A percentile compares a stretch with the other conserved stretches of the same genome.
These are phyloP conservation scores for Blumeria hordei DNA, from an alignment of 2,329 filamentous ascomycete species.

Conservation along the genomic window DNA sequence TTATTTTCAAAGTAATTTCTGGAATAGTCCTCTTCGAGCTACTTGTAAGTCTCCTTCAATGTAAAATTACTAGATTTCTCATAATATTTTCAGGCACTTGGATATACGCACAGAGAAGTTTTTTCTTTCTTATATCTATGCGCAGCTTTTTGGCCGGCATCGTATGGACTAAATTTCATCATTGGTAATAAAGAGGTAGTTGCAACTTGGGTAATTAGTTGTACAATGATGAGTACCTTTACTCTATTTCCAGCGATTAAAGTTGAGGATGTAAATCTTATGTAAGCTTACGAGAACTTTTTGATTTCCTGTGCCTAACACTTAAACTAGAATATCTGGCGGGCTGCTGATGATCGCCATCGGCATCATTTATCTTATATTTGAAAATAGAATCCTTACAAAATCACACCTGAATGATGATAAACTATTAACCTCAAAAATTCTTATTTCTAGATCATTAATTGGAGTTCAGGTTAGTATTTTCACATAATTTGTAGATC, in stretches of 20 bases:
- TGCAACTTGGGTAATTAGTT: conserved; percentile 51
- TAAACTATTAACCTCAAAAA: conserved; percentile 16
- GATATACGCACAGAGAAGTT: conserved; percentile 76
- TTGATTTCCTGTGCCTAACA: conserved; percentile 1
- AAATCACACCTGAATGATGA: conserved; percentile 10
- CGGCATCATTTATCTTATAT: conserved; percentile 54
- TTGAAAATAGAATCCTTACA: conserved; percentile 32
- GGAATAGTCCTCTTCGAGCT: conserved; percentile 60
- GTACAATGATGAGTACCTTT: conserved; percentile 67
- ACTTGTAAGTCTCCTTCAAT: conserved; percentile 28
- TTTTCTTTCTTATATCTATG: conserved; percentile 59
- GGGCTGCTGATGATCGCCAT: conserved; percentile 54
- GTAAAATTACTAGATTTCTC: too few relatives aligned
- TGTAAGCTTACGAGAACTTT: conserved; percentile 27
- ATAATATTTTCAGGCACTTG: conserved; percentile 38
- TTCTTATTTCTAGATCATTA: conserved; percentile 30
- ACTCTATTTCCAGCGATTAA: conserved; percentile 77
- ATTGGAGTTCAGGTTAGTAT: conserved; percentile 37
- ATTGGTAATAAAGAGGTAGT: conserved; percentile 37
- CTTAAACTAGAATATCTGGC: conserved; percentile 36
- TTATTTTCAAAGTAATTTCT: conserved; percentile 36
- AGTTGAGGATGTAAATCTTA: conserved; percentile 46
- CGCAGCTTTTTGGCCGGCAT: conserved; percentile 52
- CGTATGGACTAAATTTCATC: conserved; percentile 52
- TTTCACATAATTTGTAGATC: not conserved